Percentiles rank a stretch among this genome's conserved stretches.
These are phyloP conservation scores for Cronartium quercuum DNA, from an alignment of 1,284 basidiomycete species.

Conservation along the genomic window DNA sequence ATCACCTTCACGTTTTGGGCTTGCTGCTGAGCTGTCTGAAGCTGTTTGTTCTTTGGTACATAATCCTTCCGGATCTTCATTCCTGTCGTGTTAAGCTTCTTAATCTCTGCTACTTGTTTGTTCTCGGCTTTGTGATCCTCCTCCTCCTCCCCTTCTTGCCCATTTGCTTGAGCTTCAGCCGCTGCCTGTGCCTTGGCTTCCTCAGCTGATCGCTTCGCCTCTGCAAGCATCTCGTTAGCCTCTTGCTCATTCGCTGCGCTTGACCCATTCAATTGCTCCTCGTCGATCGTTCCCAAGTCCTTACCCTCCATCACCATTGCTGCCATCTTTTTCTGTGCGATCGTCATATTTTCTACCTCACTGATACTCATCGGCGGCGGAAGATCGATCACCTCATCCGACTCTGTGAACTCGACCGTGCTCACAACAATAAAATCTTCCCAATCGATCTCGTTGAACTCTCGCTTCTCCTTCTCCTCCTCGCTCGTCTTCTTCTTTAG, in stretches of 20 bases:
- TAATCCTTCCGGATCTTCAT: constrained; percentile 98
- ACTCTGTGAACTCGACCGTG: constrained; percentile 94
- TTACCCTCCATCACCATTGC: constrained; percentile 91
- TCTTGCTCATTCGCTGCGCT: constrained; percentile 30
- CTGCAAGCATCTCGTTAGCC: constrained; percentile 67
- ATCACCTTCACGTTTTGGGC: constrained; percentile 53
- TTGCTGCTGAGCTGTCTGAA: constrained; percentile 35
- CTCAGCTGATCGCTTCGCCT: constrained; percentile 58
- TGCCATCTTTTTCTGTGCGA: constrained; percentile 96
- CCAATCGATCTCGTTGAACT: constrained; percentile 97
- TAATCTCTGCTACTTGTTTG: constrained; percentile 41
- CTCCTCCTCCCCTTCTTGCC: constrained; percentile 68
- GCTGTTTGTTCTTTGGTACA: constrained; percentile 61
- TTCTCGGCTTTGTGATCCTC: constrained; percentile 62
- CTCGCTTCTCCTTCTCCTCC: constrained; percentile 76
- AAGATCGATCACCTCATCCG: constrained; percentile 77
- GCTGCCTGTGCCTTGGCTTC: constrained; percentile 68
- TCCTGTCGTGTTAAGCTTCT: constrained; percentile 51
- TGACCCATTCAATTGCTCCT: constrained; percentile 61
- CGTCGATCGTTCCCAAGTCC: constrained; percentile 70
- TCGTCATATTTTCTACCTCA: constrained; percentile 90
- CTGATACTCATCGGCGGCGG: constrained; percentile 90
- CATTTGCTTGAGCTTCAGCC: constrained; percentile 63
- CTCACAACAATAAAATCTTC: constrained; percentile 98
- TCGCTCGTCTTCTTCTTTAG: constrained; percentile 81